Evolutionary conservation across 2,329 filamentous ascomycete genomes (phyloP), one percentile per base, ranked within the genome.

Genomic region (Seiridium unicorne): DNA sequence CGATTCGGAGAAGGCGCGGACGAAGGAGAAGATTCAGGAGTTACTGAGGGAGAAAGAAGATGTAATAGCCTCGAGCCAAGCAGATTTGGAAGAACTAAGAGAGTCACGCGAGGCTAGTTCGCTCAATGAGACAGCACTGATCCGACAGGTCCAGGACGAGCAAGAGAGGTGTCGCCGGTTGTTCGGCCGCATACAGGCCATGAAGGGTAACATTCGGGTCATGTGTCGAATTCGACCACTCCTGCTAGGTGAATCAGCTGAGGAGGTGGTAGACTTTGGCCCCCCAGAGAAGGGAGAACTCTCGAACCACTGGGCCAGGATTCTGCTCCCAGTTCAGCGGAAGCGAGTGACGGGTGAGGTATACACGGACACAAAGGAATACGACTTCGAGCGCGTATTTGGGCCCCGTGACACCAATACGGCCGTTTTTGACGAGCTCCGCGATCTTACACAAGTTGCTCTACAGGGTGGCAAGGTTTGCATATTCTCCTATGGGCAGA

Each of bases 401-500:
- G 84, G 87, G 0, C 91, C 92, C 0, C 76, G 79, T 0, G 86
- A 89, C 0, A 83, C 88, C 62, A 99, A 99, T 70, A 81, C 86
- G 4, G 89, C 94, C 60, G 87, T 99, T 0, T 99, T 98, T 72
- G 89, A 89, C 40, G 94, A 98, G 69, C 97, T 98, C 66, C 93
- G 90, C 40, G 94, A 98, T 70, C 84, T 99, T 9, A 92, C 97
- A 1, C 92, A 97, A 73, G 95, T 90, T 63, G 93, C 95, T 0
- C 80, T 97, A 7, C 91, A 97, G 67, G 95, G 95, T 0, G 97
- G 96, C 77, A 97, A 97, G 65, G 93, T 97, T 48, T 97, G 93
- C 73, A 96, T 98, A 61, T 96, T 99, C 77, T 96, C 92, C 69
- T 99, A 98, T 70, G 95, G 95, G 26, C 95, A 98, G 74, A 98